Conservation (phyloP, 2,329 filamentous ascomycete species). For the Endothia cerciana region DNA sequence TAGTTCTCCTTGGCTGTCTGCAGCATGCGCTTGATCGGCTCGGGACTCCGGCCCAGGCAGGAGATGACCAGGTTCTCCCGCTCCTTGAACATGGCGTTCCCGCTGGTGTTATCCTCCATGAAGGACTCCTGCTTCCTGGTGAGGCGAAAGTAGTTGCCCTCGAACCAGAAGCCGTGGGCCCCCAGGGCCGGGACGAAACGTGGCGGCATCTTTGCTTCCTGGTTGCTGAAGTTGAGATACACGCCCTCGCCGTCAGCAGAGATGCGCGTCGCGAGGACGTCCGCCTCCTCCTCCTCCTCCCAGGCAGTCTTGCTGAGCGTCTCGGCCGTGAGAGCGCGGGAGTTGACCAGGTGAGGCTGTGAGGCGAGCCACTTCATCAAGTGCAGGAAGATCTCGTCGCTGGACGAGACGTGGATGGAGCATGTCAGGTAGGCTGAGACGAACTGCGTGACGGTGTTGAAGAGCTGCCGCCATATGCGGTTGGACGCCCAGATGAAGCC, state of each 20-base stretch:
- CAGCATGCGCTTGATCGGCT: slow-evolving; percentile 60
- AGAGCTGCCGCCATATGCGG: slow-evolving; percentile 44
- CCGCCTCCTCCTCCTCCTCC: slow-evolving; percentile 57
- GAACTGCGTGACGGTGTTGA: slow-evolving; percentile 37
- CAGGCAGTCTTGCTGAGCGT: slow-evolving; percentile 59
- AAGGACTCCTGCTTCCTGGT: slow-evolving; percentile 50
- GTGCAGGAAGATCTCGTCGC: slow-evolving; percentile 62
- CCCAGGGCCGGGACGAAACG: slow-evolving; percentile 60
- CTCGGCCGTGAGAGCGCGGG: slow-evolving; percentile 58
- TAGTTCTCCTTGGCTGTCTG: slow-evolving; percentile 57
- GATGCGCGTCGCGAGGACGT: slow-evolving; percentile 42
- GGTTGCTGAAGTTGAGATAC: slow-evolving; percentile 65
- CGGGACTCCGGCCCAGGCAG: slow-evolving; percentile 56
- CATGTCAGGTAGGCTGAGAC: slow-evolving; percentile 53
- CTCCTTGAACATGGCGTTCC: slow-evolving; percentile 49
- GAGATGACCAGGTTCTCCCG: slow-evolving; percentile 57
- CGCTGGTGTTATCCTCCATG: slow-evolving; percentile 40
- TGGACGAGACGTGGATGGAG: slow-evolving; percentile 56
- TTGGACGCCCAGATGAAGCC: slow-evolving; percentile 53
- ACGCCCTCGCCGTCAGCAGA: slow-evolving; percentile 45
- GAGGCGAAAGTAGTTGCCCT: slow-evolving; percentile 54
- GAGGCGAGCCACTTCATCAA: slow-evolving; percentile 62
- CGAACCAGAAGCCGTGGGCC: slow-evolving; percentile 58
- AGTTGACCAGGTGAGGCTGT: slow-evolving; percentile 55
- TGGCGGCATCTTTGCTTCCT: slow-evolving; percentile 56